These are phyloP conservation scores for Fragilariopsis cylindrus DNA, from an alignment of 108 stramenopile species.

Conservation along the genomic window DNA sequence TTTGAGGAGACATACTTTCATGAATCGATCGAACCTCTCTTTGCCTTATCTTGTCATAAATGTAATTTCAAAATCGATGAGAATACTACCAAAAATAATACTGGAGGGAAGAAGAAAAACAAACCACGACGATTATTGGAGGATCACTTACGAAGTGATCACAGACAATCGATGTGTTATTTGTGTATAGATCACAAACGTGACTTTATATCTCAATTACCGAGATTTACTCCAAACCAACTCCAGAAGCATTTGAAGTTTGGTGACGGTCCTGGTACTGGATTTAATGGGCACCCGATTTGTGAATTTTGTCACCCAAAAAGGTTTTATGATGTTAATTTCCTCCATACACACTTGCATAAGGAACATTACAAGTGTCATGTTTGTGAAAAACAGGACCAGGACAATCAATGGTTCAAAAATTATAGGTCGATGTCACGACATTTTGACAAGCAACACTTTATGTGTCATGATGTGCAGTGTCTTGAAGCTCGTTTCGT, in stretches of 20 bases:
- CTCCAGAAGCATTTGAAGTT: conserved; percentile 65
- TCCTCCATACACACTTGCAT: conserved; percentile 83
- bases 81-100: conserved; percentile 21
- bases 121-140: conserved; percentile 49
- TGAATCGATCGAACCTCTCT: conserved; percentile 54
- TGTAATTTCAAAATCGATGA: conserved; percentile 40
- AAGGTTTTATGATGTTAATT: conserved; percentile 78
- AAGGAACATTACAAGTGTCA: conserved; percentile 91
- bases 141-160: conserved; percentile 69
- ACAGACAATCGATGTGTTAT: conserved; percentile 68
- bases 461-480: conserved; percentile 70
- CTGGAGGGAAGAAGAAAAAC: conserved; percentile 13
- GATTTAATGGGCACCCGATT: conserved; percentile 78
- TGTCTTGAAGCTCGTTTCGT: conserved; percentile 82
- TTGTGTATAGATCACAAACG: conserved; percentile 80
- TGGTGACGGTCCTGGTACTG: conserved; percentile 69
- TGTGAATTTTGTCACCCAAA: conserved; percentile 86
- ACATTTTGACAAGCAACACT: conserved; percentile 89
- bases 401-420: conserved; percentile 83
- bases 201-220: conserved; percentile 71
- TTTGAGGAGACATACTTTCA: conserved; percentile 62
- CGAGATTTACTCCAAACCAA: conserved; percentile 62
- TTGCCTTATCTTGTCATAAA: conserved; percentile 56
- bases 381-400: conserved; percentile 77
- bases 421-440: conserved; percentile 65